Evolutionary conservation across 345 rosid species (phyloP), one percentile per base, ranked within the genome.

Genomic region (Conringia planisiliqua): DNA sequence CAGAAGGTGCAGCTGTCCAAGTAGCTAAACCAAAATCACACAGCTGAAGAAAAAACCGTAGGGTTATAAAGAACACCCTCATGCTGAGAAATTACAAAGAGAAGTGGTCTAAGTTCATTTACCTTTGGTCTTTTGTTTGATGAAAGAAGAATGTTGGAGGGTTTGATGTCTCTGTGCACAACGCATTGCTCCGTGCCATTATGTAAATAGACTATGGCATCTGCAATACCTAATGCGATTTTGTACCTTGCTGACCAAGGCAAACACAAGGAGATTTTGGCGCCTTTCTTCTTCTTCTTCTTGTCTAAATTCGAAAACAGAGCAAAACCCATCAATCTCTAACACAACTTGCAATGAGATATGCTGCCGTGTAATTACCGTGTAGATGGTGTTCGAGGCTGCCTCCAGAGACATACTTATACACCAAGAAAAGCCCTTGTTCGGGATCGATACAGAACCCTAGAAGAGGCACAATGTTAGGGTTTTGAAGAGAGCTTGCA

Each of bases 1-100:
- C 86, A 0, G 95, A 94, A 20, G 97, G 97, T 32, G 96, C 93
- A 50, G 96, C 83, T 51, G 96, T 94, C 98, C 98, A 94, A 36
- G 96, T 84, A 29, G 97, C 98, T 48, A 94, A 82, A 59, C 98
- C 96, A 63, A 94, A 94, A 81, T 94, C 97, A 82, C 98, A 94
- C 75, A 94, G 72, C 98, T 94, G 84, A 60, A 82, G 59, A 66
- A 35, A 16, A 66, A 30, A 17, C 40, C 22, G 5, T 11, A 20
- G 7, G 10, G 11, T 57, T 74, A 36, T 44, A 52, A 33, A 62
- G 1, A 56, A 35, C 52, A 62, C 11, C 3, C 27, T 43, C 55
- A 10, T 2, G 48, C 9, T 33, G 22, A 51, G 10, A 6, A 29
- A 4, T 14, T 0, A 60, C 55, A 6, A 55, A 70, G 32, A 18